Conservation (phyloP, 495 filamentous ascomycete genomes). For the Aspergillus diversus region DNA sequence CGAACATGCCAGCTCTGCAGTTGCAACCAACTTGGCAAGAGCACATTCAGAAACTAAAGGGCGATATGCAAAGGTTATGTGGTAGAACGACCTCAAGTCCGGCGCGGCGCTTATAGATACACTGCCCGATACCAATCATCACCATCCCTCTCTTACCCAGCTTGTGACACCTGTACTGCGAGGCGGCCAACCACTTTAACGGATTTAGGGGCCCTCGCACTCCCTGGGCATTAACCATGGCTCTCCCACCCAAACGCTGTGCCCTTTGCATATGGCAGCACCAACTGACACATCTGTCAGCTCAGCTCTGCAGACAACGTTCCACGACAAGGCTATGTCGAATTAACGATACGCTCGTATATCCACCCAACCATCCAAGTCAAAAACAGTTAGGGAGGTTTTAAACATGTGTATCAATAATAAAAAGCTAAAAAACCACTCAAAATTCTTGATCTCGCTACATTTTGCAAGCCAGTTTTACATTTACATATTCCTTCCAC, state of each 20-base stretch:
- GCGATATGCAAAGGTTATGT: background rate
- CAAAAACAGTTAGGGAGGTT: no score
- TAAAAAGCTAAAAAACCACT: background rate
- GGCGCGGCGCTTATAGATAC: background rate
- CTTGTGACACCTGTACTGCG: conserved; percentile 4
- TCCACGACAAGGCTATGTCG: background rate
- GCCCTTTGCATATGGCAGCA: background rate
- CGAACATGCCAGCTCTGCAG: background rate
- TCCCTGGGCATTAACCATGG: background rate
- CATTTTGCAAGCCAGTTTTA: no score
- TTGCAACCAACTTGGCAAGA: no score
- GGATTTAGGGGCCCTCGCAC: no score
- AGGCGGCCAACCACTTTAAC: conserved; percentile 3
- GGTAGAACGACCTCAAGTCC: background rate
- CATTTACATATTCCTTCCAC: conserved; percentile 76
- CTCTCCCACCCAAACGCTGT: background rate
- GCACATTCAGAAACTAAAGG: no score
- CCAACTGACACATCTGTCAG: background rate
- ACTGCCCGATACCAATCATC: background rate
- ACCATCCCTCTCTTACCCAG: background rate
- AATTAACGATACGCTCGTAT: no score
- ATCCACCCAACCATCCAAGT: no score
- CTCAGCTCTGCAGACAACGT: background rate
- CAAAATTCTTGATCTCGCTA: background rate
- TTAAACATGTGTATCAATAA: background rate